Base-by-base conservation (phyloP, 495 filamentous ascomycete species). In the Penicillium pancosmium region DNA sequence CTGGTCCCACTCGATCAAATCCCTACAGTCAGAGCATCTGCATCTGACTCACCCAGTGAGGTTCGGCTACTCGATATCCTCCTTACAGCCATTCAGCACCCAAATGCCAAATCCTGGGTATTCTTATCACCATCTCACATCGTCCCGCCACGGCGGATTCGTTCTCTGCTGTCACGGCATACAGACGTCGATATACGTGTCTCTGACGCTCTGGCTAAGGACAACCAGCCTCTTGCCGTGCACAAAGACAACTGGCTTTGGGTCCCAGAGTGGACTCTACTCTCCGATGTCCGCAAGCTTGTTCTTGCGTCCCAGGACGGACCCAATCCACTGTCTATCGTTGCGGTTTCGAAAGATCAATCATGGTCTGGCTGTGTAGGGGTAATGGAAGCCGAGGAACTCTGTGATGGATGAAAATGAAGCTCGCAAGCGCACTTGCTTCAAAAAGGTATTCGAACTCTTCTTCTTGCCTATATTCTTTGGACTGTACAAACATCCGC, bases 101-200 rank as follows among this genome's bases (percentile, higher is more conserved):
- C 77, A 35, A 62, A 64, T 52, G 73, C 76, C 9, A 77, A 75
- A 51, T 80, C 77, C 19, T 80, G 77, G 77, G 76, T 79, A 1
- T 68, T 66, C 27, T 44, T 78, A 5, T 78, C 76, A 2, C 54
- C 63, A 0, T 66, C 68, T 19, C 63, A 71, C 16, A 68, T 80
- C 23, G 63, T 78, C 8, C 72, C 76, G 2, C 77, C 77, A 2
- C 67, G 67, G 5, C 62, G 70, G 9, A 62, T 77, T 50, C 73
- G 76, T 31, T 64, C 70, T 46, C 41, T 70, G 1, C 66, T 80
- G 15, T 72, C 74, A 0, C 67, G 63, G 25, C 50, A 57, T 21
- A 60, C 57, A 33, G 61, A 78, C 49, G 68, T 78, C 48, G 74
- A 80, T 34, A 63, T 73, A 57, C 55, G 62, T 11, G 56, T 77